These are phyloP conservation scores for Forsythia viridissima DNA, from an alignment of 257 asterid genomes.

Conservation along the genomic window DNA sequence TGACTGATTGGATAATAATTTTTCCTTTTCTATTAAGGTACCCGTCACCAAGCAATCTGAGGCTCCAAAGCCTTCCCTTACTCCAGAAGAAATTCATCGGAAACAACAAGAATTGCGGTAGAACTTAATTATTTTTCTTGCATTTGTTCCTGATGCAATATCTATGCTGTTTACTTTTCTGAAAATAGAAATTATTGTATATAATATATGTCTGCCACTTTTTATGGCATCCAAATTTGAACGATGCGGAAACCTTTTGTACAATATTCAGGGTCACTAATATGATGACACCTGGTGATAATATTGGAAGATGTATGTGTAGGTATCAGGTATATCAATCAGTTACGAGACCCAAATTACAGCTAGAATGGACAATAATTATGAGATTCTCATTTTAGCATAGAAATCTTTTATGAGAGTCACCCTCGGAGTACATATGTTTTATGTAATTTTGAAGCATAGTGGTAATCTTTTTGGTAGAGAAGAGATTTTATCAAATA, in stretches of 20 bases:
- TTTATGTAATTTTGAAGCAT: background rate
- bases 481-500: background rate
- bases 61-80: conserved; percentile 71
- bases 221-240: background rate
- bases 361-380: background rate
- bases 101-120: conserved; percentile 81
- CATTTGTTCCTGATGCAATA: background rate
- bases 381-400: background rate
- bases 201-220: background rate
- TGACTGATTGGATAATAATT: conserved; percentile 15
- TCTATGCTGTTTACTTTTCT: background rate
- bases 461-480: background rate
- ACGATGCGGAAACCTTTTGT: background rate
- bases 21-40: conserved; percentile 47
- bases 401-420: background rate
- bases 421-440: background rate
- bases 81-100: conserved; percentile 76
- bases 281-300: conserved; percentile 13
- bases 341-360: background rate
- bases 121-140: conserved; percentile 1
- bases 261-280: background rate
- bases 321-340: background rate
- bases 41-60: conserved; percentile 58
- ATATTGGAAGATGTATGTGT: background rate
- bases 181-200: background rate